These are phyloP conservation scores for Coemansia sp. DNA, from an alignment of 192 early-diverging fungal species.

Conservation along the genomic window DNA sequence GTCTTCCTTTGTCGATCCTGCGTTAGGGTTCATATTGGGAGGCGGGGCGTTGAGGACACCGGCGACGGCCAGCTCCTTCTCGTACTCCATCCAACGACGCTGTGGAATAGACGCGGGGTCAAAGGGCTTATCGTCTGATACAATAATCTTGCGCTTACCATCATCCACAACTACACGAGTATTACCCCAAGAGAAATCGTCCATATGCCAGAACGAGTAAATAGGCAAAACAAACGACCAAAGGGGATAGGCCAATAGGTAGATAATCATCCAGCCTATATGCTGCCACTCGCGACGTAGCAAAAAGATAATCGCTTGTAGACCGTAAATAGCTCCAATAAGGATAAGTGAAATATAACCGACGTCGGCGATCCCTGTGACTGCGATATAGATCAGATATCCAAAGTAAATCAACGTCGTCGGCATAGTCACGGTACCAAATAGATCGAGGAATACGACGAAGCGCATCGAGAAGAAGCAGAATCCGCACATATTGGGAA, in stretches of 20 bases:
- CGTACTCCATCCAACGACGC: conserved; percentile 87
- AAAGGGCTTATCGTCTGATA: conserved; percentile 77
- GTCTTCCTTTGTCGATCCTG: conserved; percentile 40
- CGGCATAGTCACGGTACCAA: conserved; percentile 78
- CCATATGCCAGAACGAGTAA: conserved; percentile 99
- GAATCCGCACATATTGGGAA: conserved; percentile 91
- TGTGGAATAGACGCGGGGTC: conserved; percentile 84
- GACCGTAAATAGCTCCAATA: conserved; percentile 82
- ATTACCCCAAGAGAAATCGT: conserved; percentile 99
- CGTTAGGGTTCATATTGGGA: conserved; percentile 51
- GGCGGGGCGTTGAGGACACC: conserved; percentile 50
- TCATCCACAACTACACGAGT: conserved; percentile 82
- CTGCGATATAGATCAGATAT: conserved; percentile 78
- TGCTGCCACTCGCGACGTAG: conserved; percentile 79
- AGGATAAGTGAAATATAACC: conserved; percentile 79
- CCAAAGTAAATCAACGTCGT: conserved; percentile 84
- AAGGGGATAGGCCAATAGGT: conserved; percentile 88
- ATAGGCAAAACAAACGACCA: conserved; percentile 90
- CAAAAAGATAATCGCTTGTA: conserved; percentile 85
- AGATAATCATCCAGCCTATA: conserved; percentile 84
- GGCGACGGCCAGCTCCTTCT: conserved; percentile 67
- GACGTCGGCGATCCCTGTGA: conserved; percentile 68
- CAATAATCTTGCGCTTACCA: conserved; percentile 66
- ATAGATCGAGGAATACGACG: conserved; percentile 92
- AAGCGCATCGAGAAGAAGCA: conserved; percentile 99